These are phyloP conservation scores for Ascocoryne sarcoides DNA, from an alignment of 2,329 filamentous ascomycete species.

Conservation along the genomic window DNA sequence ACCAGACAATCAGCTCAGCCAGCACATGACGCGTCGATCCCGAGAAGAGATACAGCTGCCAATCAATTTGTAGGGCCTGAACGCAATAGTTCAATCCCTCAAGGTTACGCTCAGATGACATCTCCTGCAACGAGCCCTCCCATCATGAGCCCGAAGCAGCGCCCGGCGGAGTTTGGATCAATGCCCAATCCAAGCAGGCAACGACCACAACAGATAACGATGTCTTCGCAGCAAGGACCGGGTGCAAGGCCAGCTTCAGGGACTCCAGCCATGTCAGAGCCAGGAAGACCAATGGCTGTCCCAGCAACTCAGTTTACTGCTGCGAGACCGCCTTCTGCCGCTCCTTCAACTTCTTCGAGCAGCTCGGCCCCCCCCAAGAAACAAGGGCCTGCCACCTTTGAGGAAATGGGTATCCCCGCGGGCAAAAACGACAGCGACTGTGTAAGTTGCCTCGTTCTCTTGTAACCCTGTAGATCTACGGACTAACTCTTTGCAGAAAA, in stretches of 20 bases:
- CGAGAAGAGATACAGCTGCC: conserved; percentile 10
- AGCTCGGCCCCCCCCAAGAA: conserved; percentile 19
- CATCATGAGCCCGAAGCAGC: conserved; percentile 6
- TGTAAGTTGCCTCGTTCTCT: conserved; percentile 39
- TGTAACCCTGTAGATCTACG: no score
- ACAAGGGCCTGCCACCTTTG: conserved; percentile 85
- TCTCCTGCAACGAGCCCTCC: conserved; percentile 6
- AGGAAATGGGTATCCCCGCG: conserved; percentile 92
- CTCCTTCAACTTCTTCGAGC: conserved; percentile 9
- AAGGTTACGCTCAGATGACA: background rate
- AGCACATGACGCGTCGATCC: conserved; percentile 7
- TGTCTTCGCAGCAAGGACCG: conserved; percentile 14
- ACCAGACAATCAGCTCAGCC: conserved; percentile 3
- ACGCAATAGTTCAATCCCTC: conserved; percentile 16
- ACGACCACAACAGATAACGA: conserved; percentile 15
- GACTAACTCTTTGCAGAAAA: no score
- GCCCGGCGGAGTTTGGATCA: background rate
- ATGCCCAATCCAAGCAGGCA: conserved; percentile 8
- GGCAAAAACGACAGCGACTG: conserved; percentile 83
- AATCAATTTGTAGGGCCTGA: conserved; percentile 17
- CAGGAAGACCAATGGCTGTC: conserved; percentile 2
- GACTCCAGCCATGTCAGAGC: conserved; percentile 7
- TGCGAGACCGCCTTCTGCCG: conserved; percentile 6
- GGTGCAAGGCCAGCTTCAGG: conserved; percentile 6
- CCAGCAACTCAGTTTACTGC: conserved; percentile 5